Evolutionary conservation across 768 basidiomycete species (phyloP), one percentile per base, ranked within the genome.

Genomic region (Fibroporia radiculosa): DNA sequence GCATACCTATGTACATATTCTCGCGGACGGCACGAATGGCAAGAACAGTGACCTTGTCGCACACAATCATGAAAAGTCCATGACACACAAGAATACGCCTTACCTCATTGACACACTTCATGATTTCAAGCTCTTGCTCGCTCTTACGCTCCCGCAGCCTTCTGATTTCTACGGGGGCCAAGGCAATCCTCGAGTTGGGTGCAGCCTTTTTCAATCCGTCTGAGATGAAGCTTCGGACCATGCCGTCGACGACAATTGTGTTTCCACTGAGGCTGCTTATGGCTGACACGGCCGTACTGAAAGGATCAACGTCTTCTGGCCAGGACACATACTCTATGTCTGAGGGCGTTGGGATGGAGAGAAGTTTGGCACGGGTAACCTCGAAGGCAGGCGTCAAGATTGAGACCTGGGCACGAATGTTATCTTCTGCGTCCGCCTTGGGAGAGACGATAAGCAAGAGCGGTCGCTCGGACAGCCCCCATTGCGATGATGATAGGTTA

Each of bases 81-180:
- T 34, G 24, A 27, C 32, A 13, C n/a, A 19, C 14, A 16, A 28
- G 28, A 32, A 14, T 42, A 12, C 3, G 18, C 41, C 63, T 4
- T 38, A 90, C 87, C 73, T 91, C 84, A 57, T 90, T 91, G 1
- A 70, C 86, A 56, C 86, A 92, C 52, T 71, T 77, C 56, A 95
- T 59, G 40, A 92, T 70, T 4, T 73, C 73, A 11, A 90, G 65
- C 56, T 92, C 90, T 36, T 79, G 68, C 7, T 57, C 50, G 11
- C 82, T 86, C 61, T 93, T 92, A 49, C 82, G 73, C 61, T 92
- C 84, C 19, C 88, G 70, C 19, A 92, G 58, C 31, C 68, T 65
- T n/a, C 67, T 71, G 24, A 91, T 69, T 40, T 72, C 71, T 2
- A 59, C 51, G 3, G 79, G 77, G 0, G 81, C 80, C 16, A 68